Base-by-base conservation (phyloP, 2,329 filamentous ascomycete genomes). In the Fusarium bulbicola region DNA sequence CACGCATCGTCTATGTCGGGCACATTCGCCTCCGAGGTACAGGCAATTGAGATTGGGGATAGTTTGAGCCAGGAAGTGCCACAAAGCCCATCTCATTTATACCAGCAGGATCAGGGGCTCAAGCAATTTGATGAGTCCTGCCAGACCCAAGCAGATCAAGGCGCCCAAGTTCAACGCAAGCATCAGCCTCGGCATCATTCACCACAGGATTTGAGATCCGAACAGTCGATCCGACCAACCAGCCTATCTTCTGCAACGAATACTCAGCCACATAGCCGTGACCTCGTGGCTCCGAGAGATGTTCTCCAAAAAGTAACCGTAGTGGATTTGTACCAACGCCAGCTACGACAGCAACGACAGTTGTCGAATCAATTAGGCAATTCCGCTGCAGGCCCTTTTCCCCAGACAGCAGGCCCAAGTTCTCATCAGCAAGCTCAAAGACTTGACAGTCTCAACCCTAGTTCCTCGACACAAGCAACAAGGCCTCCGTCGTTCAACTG, bases 311-410 rank as follows among this genome's bases (percentile, higher is more conserved):
- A 53, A 40, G 66, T 74, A 54, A 53, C 63, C 14, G 34, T 58
- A 4, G 61, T 74, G n/a, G 47, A 58, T 9, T 64, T 68, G 20
- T 74, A 71, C 26, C 66, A 73, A 34, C 73, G 72, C 24, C 73
- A 73, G 32, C 61, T 73, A 32, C 73, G 73, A 30, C 74, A 73
- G 39, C 61, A 74, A 34, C 70, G 68, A 36, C 75, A 77, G 21
- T 49, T 74, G 37, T 36, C 74, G 15, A 72, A 56, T 14, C 72
- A 76, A 28, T 62, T 74, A 30, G 60, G 67, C 4, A 70, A 74
- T 32, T 28, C 63, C 3, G 24, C 66, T 8, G 53, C 46, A 14
- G 43, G 56, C 13, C 59, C 62, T n/a, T 72, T 75, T 49, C 57
- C 68, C 26, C 68, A 58, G 36, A 59, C 46, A 49, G 69, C 59